Conservation (phyloP, 2,329 filamentous ascomycete species). For the Lasiodiplodia theobromae region DNA sequence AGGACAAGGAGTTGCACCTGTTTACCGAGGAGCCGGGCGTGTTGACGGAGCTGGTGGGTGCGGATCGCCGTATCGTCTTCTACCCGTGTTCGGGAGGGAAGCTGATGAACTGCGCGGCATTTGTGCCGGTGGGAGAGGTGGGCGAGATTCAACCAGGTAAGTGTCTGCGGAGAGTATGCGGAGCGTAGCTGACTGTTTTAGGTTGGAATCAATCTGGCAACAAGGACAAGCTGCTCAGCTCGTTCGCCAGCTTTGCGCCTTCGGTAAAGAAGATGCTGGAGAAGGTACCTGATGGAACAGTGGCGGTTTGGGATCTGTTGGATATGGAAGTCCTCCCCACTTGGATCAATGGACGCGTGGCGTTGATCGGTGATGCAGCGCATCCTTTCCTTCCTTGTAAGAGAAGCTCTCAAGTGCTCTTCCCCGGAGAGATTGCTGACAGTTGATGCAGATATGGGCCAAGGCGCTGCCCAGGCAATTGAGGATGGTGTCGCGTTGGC, state of each 20-base stretch:
- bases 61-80: conserved; percentile 55
- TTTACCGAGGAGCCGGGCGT: conserved; percentile 49
- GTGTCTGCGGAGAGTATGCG: background rate
- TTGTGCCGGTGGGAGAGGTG: conserved; percentile 7
- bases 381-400: conserved; percentile 70
- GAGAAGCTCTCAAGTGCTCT: conserved; percentile 34
- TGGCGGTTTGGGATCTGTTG: conserved; percentile 48
- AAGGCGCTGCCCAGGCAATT: conserved; percentile 69
- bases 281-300: conserved; percentile 46
- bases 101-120: conserved; percentile 51
- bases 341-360: conserved; percentile 63
- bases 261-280: conserved; percentile 39
- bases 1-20: conserved; percentile 48
- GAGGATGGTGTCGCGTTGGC: conserved; percentile 70
- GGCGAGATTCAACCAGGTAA: background rate
- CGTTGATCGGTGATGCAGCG: conserved; percentile 70
- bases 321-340: conserved; percentile 65
- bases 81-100: conserved; percentile 57
- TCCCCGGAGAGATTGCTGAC: background rate
- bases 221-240: background rate
- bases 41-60: conserved; percentile 53
- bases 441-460: conserved; percentile 57
- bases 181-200: background rate
- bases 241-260: background rate
- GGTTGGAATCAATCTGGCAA: background rate